Percentiles rank a stretch among this genome's conserved stretches.
Conservation (phyloP, 106 monocot species). For the Apostasia shenzhenica region DNA sequence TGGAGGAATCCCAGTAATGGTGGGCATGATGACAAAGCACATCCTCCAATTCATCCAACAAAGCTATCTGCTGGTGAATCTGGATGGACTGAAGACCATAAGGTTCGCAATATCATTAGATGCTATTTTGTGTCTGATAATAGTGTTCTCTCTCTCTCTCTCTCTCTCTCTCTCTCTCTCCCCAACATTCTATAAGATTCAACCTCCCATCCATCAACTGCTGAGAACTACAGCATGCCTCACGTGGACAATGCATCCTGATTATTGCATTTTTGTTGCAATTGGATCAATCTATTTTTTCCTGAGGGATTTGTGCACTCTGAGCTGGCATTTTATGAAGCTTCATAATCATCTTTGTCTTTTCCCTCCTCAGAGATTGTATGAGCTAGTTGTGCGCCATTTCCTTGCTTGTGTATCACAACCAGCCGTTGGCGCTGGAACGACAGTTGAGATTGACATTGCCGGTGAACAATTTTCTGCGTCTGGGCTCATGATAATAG, state of each 20-base stretch:
- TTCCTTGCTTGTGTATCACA: conserved; percentile 98
- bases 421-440: conserved; percentile 95
- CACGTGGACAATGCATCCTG: too few relatives aligned
- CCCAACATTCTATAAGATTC: neutral
- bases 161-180: neutral
- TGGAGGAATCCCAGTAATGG: conserved; percentile 98
- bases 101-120: conserved; percentile 29
- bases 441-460: conserved; percentile 92
- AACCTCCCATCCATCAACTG: neutral
- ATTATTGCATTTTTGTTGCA: too few relatives aligned
- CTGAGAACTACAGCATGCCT: too few relatives aligned
- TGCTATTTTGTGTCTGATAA: neutral
- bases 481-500: conserved; percentile 75
- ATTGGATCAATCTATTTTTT: too few relatives aligned
- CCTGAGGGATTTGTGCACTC: too few relatives aligned
- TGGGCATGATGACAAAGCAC: conserved; percentile 98
- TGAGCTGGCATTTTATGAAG: neutral
- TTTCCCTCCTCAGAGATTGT: conserved; percentile 54
- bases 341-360: conserved; percentile 2
- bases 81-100: conserved; percentile 76
- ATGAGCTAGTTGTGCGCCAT: conserved; percentile 97
- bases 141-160: neutral
- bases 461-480: conserved; percentile 89
- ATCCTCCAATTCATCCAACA: conserved; percentile 98
- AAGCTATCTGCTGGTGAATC: conserved; percentile 80